phyloP scores from a whole-genome alignment of 1,139 yeast genomes.

The Saccharomycopsis hybrid region DNA sequence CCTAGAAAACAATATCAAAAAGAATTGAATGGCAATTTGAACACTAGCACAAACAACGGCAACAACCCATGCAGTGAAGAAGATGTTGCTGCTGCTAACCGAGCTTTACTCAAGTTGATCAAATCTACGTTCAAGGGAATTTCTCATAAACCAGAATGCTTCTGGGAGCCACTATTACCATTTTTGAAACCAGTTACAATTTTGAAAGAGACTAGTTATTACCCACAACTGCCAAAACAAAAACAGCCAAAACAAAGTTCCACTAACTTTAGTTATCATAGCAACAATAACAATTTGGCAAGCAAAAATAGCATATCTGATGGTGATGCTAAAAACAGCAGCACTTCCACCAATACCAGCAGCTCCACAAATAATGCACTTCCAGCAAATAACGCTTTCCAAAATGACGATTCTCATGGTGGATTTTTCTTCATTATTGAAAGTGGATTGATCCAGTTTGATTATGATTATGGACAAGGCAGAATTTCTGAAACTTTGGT shows the following conservation, averaged over 20 bases:
- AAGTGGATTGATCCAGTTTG: conserved; percentile 67
- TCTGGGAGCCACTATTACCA: conserved; percentile 56
- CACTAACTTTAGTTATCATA: neutral
- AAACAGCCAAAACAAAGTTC: too few species aligned
- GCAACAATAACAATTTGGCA: neutral
- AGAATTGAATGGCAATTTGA: neutral
- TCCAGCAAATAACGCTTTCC: conserved; percentile 18
- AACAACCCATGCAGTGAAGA: neutral
- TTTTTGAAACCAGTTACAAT: conserved; percentile 46
- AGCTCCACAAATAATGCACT: conserved; percentile 12
- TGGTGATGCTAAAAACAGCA: conserved; percentile 32
- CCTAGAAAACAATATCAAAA: neutral
- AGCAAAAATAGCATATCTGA: conserved; percentile 32
- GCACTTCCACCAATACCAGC: neutral
- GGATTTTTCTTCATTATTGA: conserved; percentile 63
- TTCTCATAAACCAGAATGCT: conserved; percentile 51
- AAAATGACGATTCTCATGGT: conserved; percentile 23
- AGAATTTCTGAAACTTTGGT: conserved; percentile 69
- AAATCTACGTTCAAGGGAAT: conserved; percentile 67
- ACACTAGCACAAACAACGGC: neutral
- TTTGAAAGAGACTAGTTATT: conserved; percentile 36
- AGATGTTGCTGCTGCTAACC: neutral
- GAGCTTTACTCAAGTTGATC: conserved; percentile 43
- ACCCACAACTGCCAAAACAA: conserved; percentile 22
- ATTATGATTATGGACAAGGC: conserved; percentile 43